phyloP scores from a whole-genome alignment of 495 filamentous ascomycete genomes.

The Letharia columbiana region DNA sequence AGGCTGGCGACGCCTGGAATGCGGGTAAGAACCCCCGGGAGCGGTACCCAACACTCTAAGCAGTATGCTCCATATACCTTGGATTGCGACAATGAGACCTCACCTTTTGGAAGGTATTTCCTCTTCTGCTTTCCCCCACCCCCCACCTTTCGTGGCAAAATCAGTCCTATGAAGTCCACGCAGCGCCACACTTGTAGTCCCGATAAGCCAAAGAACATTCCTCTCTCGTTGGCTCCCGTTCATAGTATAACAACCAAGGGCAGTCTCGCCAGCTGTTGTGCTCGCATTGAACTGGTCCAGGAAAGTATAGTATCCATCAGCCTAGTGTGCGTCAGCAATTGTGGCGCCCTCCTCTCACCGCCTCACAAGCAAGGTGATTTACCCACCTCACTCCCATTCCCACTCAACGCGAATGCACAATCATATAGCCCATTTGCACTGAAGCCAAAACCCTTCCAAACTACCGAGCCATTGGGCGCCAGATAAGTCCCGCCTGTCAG shows the following conservation, averaged over 20 bases:
- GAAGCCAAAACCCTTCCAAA: not conserved
- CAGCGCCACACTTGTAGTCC: not conserved
- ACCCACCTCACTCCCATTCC: not conserved
- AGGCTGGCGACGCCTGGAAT: not conserved
- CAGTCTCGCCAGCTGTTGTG: slow-evolving; percentile 1
- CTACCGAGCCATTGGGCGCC: not conserved
- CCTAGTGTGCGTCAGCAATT: not conserved
- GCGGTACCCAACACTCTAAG: not conserved
- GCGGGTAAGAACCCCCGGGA: not conserved
- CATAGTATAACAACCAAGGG: not conserved
- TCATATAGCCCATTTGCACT: not conserved
- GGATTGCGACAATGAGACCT: no score
- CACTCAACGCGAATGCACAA: not conserved
- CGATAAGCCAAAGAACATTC: slow-evolving; percentile 3
- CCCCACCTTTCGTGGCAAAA: not conserved
- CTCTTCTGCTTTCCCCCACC: not conserved
- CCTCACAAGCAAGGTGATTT: not conserved
- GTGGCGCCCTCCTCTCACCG: not conserved
- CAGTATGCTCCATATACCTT: no score
- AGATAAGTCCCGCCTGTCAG: slow-evolving; percentile 4
- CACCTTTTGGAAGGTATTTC: no score
- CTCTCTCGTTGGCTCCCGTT: not conserved
- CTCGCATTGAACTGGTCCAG: not conserved
- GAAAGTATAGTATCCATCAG: not conserved
- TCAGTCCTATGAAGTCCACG: not conserved